Evolutionary conservation across 78 protist species (phyloP).

Genomic region (Mantamonas sphyraenae): DNA sequence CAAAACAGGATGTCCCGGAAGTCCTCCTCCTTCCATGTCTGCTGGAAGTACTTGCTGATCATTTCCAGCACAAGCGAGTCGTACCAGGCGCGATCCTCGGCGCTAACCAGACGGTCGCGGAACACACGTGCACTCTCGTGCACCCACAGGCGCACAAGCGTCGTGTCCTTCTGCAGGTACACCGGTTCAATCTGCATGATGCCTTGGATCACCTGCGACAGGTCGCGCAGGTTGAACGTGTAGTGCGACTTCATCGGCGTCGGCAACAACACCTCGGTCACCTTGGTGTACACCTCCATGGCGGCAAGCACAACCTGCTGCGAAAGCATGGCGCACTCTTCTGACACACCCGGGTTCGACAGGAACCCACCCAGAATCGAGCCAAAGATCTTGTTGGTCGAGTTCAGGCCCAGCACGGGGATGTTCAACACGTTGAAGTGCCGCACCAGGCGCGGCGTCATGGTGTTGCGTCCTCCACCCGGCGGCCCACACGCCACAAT

Average conservation of each 20-base stretch:
- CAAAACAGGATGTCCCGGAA: slow-evolving; percentile 37
- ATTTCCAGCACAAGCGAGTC: too few species aligned
- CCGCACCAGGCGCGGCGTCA: slow-evolving; percentile 58
- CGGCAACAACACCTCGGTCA: slow-evolving; percentile 24
- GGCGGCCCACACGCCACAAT: slow-evolving; percentile 77
- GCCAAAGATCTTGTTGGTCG: slow-evolving; percentile 36
- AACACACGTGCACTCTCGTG: slow-evolving; percentile 71
- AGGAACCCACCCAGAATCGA: slow-evolving; percentile 31
- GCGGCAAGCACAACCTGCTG: slow-evolving; percentile 20
- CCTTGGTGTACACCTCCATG: slow-evolving; percentile 12
- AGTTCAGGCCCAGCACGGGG: slow-evolving; percentile 21
- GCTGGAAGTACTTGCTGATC: too few species aligned
- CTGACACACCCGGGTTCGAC: neutral
- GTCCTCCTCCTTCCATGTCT: too few species aligned
- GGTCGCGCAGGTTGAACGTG: slow-evolving; percentile 63
- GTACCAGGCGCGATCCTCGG: slow-evolving; percentile 47
- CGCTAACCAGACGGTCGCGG: slow-evolving; percentile 58
- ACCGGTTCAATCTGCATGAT: slow-evolving; percentile 3
- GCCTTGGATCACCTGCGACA: slow-evolving; percentile 42
- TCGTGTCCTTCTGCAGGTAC: neutral
- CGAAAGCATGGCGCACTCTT: neutral
- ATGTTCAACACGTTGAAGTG: slow-evolving; percentile 49
- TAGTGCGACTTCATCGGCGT: slow-evolving; percentile 52
- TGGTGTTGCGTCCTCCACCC: slow-evolving; percentile 73
- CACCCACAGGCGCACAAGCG: slow-evolving; percentile 28